Evolutionary conservation across 2,329 filamentous ascomycete genomes (phyloP).

Genomic region (Colletotrichum tropicicola): DNA sequence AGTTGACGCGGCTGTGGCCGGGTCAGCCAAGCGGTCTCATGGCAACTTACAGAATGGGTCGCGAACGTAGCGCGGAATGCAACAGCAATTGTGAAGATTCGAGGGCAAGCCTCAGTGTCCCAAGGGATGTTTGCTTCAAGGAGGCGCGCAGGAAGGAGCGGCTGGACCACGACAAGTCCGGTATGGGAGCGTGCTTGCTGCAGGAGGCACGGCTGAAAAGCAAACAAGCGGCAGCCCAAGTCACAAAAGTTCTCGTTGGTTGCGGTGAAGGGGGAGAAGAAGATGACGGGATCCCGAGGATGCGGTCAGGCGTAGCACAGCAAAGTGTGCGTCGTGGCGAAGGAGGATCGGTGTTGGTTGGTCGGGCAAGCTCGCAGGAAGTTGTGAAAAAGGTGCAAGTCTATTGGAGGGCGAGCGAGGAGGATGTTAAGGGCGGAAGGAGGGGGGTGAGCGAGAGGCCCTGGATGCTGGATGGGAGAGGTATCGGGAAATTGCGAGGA

Average conservation of each 20-base stretch:
- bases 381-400: constrained; percentile 24
- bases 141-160: constrained; percentile 21
- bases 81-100: constrained; percentile 11
- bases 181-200: constrained; percentile 22
- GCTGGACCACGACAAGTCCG: constrained; percentile 29
- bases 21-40: constrained; percentile 1
- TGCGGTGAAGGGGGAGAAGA: not conserved
- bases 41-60: constrained; percentile 22
- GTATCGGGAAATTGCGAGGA: constrained; percentile 11
- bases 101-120: constrained; percentile 8
- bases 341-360: not conserved
- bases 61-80: constrained; percentile 5
- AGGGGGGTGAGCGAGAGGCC: not conserved
- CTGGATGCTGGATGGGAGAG: not conserved
- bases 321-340: not conserved
- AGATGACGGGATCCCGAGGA: not conserved
- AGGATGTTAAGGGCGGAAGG: not conserved
- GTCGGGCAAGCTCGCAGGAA: constrained; percentile 6
- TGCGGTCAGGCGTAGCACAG: constrained; percentile 16
- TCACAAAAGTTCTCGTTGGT: constrained; percentile 6
- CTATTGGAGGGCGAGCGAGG: constrained; percentile 28
- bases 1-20: not conserved
- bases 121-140: constrained; percentile 24
- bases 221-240: constrained; percentile 17
- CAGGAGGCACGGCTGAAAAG: constrained; percentile 19